A percentile compares a stretch with the other conserved stretches of the same genome.
These are phyloP conservation scores for Leishmania braziliensis DNA, from an alignment of 208 protist genomes.

Conservation along the genomic window DNA sequence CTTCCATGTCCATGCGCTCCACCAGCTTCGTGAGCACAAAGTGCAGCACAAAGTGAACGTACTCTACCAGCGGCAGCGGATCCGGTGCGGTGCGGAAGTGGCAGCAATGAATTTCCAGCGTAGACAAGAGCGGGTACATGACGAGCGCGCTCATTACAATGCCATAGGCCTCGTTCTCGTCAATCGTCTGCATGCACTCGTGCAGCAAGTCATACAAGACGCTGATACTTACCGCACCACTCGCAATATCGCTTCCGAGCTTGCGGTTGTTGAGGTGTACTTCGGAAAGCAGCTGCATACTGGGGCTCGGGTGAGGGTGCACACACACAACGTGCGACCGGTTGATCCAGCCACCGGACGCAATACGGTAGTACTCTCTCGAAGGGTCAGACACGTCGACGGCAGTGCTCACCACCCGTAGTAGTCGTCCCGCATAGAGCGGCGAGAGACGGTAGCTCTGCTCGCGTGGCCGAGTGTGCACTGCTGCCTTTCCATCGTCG, in stretches of 20 bases:
- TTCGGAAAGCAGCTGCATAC: constrained; percentile 32
- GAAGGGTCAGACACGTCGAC: constrained; percentile 44
- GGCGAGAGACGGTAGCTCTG: constrained; percentile 63
- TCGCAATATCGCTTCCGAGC: constrained; percentile 26
- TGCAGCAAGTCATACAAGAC: constrained; percentile 44
- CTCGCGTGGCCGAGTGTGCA: constrained; percentile 65
- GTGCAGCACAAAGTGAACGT: constrained; percentile 63
- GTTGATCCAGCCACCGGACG: constrained; percentile 78
- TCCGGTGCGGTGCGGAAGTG: constrained; percentile 18
- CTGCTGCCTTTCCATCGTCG: constrained; percentile 42
- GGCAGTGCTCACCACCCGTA: constrained; percentile 71
- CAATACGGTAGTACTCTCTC: constrained; percentile 67
- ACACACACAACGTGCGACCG: constrained; percentile 66
- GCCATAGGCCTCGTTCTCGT: constrained; percentile 66
- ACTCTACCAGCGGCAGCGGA: constrained; percentile 41
- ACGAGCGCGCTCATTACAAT: constrained; percentile 69
- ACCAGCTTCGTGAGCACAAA: constrained; percentile 57
- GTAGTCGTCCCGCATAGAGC: constrained; percentile 63
- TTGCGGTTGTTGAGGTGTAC: constrained; percentile 30
- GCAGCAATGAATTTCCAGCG: constrained; percentile 18
- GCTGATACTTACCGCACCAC: constrained; percentile 18
- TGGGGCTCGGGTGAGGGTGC: constrained; percentile 32
- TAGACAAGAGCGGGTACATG: constrained; percentile 59
- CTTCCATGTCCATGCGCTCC: constrained; percentile 40
- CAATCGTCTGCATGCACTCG: constrained; percentile 73